Percentiles rank a stretch among this genome's conserved stretches.
These are phyloP conservation scores for Bimuria novae-zelandiae DNA, from an alignment of 2,329 filamentous ascomycete species.

Conservation along the genomic window DNA sequence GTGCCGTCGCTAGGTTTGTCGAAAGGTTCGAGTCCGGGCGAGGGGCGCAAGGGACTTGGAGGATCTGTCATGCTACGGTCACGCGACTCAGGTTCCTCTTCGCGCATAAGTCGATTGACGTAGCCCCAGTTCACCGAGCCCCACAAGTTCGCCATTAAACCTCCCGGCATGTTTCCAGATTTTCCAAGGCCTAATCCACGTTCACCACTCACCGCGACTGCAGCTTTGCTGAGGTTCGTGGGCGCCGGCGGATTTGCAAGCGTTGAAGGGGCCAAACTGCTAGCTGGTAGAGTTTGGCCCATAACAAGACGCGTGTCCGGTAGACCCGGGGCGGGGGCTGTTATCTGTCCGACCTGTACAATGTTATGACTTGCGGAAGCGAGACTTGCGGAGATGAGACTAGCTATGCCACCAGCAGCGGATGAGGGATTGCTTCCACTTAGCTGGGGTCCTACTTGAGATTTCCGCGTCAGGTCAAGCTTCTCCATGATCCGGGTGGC, in stretches of 20 bases:
- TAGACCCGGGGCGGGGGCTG: constrained; percentile 40
- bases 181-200: constrained; percentile 67
- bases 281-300: constrained; percentile 56
- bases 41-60: constrained; percentile 38
- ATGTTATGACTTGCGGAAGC: constrained; percentile 73
- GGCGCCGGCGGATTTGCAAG: constrained; percentile 80
- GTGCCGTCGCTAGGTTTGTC: constrained; percentile 20
- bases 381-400: constrained; percentile 80
- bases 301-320: constrained; percentile 44
- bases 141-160: constrained; percentile 92
- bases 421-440: constrained; percentile 48
- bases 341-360: constrained; percentile 66
- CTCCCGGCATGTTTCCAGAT: constrained; percentile 73
- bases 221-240: constrained; percentile 84
- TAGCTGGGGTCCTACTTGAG: constrained; percentile 60
- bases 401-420: constrained; percentile 72
- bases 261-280: constrained; percentile 78
- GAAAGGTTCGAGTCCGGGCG: constrained; percentile 24
- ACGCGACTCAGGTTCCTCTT: constrained; percentile 49
- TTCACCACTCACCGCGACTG: constrained; percentile 80
- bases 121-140: constrained; percentile 83
- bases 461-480: constrained; percentile 84
- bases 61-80: constrained; percentile 40
- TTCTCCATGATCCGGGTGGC: constrained; percentile 90
- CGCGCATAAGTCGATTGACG: constrained; percentile 64